Evolutionary conservation across 2,329 filamentous ascomycete genomes (phyloP).

Genomic region (Calonectria montana): DNA sequence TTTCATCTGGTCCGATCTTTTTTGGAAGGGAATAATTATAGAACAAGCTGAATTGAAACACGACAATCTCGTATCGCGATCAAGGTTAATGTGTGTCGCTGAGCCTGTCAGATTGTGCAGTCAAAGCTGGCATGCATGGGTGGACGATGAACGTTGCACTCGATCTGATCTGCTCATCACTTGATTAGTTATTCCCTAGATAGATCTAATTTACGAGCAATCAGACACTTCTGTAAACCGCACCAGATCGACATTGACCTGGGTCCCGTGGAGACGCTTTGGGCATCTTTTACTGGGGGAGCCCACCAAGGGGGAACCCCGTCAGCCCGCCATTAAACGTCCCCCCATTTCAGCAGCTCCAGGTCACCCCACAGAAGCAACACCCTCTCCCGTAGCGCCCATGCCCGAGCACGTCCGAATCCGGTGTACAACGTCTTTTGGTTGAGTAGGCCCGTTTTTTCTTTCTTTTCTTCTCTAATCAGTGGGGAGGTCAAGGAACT

Average conservation of each 20-base stretch:
- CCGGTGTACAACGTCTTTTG: not conserved
- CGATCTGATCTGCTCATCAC: too few species aligned
- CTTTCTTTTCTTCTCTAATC: too few species aligned
- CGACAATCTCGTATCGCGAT: not conserved
- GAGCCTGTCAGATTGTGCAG: not conserved
- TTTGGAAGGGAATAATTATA: not conserved
- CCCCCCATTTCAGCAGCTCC: not conserved
- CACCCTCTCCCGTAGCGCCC: not conserved
- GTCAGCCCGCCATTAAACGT: not conserved
- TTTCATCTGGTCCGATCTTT: not conserved
- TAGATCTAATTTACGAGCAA: too few species aligned
- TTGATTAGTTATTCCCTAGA: too few species aligned
- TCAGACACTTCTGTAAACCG: too few species aligned
- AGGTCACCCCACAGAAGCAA: not conserved
- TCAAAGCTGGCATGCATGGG: not conserved
- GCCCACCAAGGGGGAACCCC: too few species aligned
- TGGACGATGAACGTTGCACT: too few species aligned
- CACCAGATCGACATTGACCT: too few species aligned
- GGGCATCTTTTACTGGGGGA: too few species aligned
- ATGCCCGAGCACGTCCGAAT: not conserved
- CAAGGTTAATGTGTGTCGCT: not conserved
- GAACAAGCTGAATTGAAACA: not conserved
- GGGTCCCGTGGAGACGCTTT: too few species aligned
- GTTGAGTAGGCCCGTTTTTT: not conserved
- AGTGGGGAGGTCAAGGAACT: too few species aligned